Conservation (phyloP, 129 eudicot species). For the Flaveria linearis region DNA sequence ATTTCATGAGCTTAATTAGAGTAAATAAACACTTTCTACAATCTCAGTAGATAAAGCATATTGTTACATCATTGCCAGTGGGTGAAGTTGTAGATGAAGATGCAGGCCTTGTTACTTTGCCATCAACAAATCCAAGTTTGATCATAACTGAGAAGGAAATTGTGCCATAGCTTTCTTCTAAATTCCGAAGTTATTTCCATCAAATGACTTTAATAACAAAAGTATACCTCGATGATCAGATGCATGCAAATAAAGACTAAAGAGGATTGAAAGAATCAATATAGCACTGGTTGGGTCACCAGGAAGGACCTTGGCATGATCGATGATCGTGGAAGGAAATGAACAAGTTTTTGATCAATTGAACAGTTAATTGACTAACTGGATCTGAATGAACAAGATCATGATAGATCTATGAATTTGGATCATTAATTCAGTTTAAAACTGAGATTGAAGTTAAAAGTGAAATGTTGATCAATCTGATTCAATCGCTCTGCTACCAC, state of each 20-base stretch:
- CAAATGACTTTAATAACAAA: background rate
- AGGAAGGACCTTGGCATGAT: background rate
- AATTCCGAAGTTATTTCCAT: background rate
- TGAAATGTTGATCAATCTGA: background rate
- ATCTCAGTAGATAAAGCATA: background rate
- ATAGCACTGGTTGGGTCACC: background rate
- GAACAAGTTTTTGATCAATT: background rate
- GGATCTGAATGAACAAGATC: background rate
- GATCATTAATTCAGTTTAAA: background rate
- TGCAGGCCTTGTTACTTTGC: background rate
- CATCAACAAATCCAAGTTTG: background rate
- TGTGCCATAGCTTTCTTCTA: background rate
- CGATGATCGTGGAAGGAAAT: background rate
- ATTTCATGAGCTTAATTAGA: background rate
- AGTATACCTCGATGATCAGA: background rate
- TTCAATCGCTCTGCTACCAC: background rate
- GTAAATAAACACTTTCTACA: too few relatives aligned
- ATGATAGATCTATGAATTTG: background rate
- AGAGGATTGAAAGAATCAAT: background rate
- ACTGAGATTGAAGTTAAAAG: background rate
- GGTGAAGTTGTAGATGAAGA: background rate
- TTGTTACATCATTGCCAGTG: background rate
- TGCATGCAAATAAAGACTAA: background rate
- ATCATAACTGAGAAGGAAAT: background rate
- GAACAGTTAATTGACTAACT: background rate